These are phyloP conservation scores for Sistotremastrum suecicum DNA, from an alignment of 768 basidiomycete species.

Conservation along the genomic window DNA sequence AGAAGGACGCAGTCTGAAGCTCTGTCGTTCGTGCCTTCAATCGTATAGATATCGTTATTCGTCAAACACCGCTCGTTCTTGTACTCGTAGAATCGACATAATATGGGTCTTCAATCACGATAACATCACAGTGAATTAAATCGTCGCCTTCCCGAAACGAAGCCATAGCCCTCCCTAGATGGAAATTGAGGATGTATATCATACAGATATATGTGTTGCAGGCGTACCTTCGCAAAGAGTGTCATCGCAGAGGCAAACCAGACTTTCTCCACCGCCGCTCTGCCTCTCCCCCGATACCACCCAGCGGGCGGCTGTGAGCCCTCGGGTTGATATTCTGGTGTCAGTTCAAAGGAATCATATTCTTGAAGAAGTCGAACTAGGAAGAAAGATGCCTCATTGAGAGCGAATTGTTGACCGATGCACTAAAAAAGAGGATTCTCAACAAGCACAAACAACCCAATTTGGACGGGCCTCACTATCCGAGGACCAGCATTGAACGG, in stretches of 20 bases:
- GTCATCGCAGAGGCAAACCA: slow-evolving; percentile 54
- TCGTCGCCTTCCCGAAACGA: not conserved
- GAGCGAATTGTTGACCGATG: slow-evolving; percentile 60
- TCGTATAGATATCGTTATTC: too few relatives aligned
- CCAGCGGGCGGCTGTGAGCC: slow-evolving; percentile 47
- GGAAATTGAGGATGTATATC: not conserved
- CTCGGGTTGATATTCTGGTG: slow-evolving; percentile 44
- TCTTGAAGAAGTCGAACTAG: slow-evolving; percentile 52
- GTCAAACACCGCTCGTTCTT: too few relatives aligned
- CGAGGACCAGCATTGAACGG: slow-evolving; percentile 7
- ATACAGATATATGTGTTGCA: not conserved
- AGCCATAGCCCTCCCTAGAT: not conserved
- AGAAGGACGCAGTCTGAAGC: too few relatives aligned
- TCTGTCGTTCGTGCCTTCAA: too few relatives aligned
- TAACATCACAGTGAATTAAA: too few relatives aligned
- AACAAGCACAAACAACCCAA: too few relatives aligned
- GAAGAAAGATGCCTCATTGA: slow-evolving; percentile 64
- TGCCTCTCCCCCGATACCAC: slow-evolving; percentile 31
- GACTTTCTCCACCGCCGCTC: slow-evolving; percentile 42
- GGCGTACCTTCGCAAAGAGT: slow-evolving; percentile 48
- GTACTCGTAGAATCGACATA: too few relatives aligned
- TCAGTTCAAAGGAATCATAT: slow-evolving; percentile 45
- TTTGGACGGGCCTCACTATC: slow-evolving; percentile 16
- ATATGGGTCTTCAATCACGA: too few relatives aligned
- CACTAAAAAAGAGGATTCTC: slow-evolving; percentile 21